Evolutionary conservation across 192 early-diverging fungal species (phyloP).

Genomic region (Chytriomyces hyalinus): DNA sequence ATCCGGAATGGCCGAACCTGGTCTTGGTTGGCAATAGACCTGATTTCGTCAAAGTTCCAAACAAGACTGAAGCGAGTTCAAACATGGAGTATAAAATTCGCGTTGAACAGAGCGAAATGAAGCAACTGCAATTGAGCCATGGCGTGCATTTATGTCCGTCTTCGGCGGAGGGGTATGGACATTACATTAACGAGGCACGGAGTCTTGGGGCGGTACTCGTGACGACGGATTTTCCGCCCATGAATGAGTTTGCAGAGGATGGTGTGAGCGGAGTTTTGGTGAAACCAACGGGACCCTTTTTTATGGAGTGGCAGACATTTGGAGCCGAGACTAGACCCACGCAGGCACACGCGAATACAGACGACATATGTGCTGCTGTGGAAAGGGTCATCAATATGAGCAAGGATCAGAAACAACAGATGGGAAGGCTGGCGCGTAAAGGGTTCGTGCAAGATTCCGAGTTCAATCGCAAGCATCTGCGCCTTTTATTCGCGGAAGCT

Average conservation of each 20-base stretch:
- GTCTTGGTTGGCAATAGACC: conserved; percentile 5
- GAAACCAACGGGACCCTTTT: background rate
- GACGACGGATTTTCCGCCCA: conserved; percentile 30
- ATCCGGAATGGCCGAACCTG: conserved; percentile 32
- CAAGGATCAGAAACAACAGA: background rate
- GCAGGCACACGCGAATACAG: background rate
- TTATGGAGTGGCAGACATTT: background rate
- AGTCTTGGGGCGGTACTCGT: conserved; percentile 10
- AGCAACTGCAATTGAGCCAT: background rate
- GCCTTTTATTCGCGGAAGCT: background rate
- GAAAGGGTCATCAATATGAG: conserved; percentile 3
- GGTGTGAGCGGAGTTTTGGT: conserved; percentile 21
- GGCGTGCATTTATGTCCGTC: conserved; percentile 9
- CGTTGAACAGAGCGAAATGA: background rate
- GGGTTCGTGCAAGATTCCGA: background rate
- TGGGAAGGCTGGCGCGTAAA: background rate
- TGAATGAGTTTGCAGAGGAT: conserved; percentile 31
- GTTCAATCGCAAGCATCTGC: background rate
- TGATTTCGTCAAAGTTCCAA: background rate
- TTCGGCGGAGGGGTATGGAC: conserved; percentile 16
- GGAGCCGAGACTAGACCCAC: background rate
- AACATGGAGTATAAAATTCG: background rate
- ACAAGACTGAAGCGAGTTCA: background rate
- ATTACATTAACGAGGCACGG: conserved; percentile 32
- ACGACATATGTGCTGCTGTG: conserved; percentile 1